Evolutionary conservation across 78 protist genomes (phyloP).

Genomic region (Guillardia theta): DNA sequence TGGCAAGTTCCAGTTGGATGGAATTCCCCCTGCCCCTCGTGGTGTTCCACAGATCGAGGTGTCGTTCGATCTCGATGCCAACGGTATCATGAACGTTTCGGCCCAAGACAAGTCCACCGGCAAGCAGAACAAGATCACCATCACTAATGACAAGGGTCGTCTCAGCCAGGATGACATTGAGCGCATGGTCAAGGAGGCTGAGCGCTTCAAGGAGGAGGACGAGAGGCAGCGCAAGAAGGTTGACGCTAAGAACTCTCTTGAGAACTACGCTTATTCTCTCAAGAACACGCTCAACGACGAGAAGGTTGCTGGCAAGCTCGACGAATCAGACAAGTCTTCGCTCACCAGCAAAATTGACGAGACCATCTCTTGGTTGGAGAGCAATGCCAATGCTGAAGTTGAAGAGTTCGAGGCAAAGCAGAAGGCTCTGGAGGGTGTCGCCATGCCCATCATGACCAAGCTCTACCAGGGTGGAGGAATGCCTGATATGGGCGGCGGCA

Average conservation of each 20-base stretch:
- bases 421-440: slow-evolving; percentile 87
- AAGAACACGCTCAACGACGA: slow-evolving; percentile 43
- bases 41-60: slow-evolving; percentile 98
- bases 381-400: slow-evolving; percentile 73
- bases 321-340: slow-evolving; percentile 33
- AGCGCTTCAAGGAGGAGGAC: slow-evolving; percentile 80
- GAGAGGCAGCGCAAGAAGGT: slow-evolving; percentile 65
- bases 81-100: slow-evolving; percentile 92
- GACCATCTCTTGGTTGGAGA: slow-evolving; percentile 70
- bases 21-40: slow-evolving; percentile 97
- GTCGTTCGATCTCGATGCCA: slow-evolving; percentile 93
- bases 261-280: slow-evolving; percentile 81
- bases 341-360: slow-evolving; percentile 26
- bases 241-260: slow-evolving; percentile 85
- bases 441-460: slow-evolving; percentile 89
- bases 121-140: slow-evolving; percentile 81
- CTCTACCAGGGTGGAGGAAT: slow-evolving; percentile 70
- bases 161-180: slow-evolving; percentile 88
- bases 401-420: slow-evolving; percentile 85
- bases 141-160: slow-evolving; percentile 95
- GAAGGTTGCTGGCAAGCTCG: slow-evolving; percentile 48
- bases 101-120: slow-evolving; percentile 93
- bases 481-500: slow-evolving; percentile 57
- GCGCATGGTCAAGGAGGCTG: slow-evolving; percentile 94
- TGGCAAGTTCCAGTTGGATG: slow-evolving; percentile 59